A percentile compares a stretch with the other conserved stretches of the same genome.
Evolutionary conservation across 352 stramenopile genomes (phyloP).

Genomic region (Pythium vanterpoolii): DNA sequence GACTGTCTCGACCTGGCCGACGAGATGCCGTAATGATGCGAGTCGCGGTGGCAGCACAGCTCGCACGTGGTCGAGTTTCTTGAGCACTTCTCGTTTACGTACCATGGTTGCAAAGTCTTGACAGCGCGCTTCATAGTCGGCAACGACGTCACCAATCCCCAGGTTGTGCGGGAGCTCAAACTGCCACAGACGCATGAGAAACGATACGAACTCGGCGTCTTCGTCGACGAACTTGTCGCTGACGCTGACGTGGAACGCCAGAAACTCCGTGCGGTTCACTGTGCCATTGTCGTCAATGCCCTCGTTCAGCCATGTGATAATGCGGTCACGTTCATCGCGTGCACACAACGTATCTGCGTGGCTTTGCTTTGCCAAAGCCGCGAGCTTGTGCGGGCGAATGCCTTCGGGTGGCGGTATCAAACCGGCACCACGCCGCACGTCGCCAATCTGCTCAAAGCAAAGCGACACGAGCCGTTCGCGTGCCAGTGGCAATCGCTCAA

Average conservation of each 20-base stretch:
- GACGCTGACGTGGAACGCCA: slow-evolving; percentile 41
- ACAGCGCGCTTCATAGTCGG: slow-evolving; percentile 29
- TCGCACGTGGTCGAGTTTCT: slow-evolving; percentile 36
- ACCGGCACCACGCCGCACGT: slow-evolving; percentile 40
- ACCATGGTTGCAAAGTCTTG: slow-evolving; percentile 16
- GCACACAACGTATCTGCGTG: slow-evolving; percentile 34
- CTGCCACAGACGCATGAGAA: slow-evolving; percentile 57
- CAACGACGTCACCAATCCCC: slow-evolving; percentile 20
- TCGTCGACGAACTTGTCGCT: slow-evolving; percentile 46
- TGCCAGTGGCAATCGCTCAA: slow-evolving; percentile 34
- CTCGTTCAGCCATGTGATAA: slow-evolving; percentile 34
- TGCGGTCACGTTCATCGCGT: slow-evolving; percentile 28
- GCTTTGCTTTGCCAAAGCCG: slow-evolving; percentile 43
- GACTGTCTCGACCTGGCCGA: slow-evolving; percentile 1
- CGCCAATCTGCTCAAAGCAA: slow-evolving; percentile 58
- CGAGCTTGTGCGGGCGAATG: slow-evolving; percentile 45
- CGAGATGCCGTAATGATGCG: background rate
- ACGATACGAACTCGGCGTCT: slow-evolving; percentile 61
- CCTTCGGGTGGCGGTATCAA: slow-evolving; percentile 40
- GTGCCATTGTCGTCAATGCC: background rate
- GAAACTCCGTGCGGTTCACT: slow-evolving; percentile 37
- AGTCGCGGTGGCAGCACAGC: slow-evolving; percentile 6
- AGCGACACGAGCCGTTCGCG: slow-evolving; percentile 39
- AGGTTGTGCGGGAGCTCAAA: slow-evolving; percentile 26
- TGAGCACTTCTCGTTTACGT: slow-evolving; percentile 29